Evolutionary conservation across 2,329 filamentous ascomycete species (phyloP).

Genomic region (Neonectria hederae): DNA sequence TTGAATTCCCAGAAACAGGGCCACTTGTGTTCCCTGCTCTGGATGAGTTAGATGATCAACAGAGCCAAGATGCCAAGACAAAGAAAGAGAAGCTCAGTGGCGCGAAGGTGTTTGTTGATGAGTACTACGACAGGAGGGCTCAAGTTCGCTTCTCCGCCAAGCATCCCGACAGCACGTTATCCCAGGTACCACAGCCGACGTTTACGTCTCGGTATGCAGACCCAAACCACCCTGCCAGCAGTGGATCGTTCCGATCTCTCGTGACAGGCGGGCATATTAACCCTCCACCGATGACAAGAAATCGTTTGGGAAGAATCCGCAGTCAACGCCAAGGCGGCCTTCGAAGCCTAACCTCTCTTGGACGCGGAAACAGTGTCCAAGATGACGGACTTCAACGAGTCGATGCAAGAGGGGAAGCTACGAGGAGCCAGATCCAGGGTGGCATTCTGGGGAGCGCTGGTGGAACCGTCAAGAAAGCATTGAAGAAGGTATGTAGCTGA

Average conservation of each 20-base stretch:
- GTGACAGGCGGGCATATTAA: slow-evolving; percentile 28
- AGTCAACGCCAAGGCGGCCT: background rate
- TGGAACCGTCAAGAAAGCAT: slow-evolving; percentile 7
- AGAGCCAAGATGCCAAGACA: background rate
- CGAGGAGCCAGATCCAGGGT: background rate
- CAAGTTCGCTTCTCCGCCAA: slow-evolving; percentile 17
- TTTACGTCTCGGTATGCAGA: slow-evolving; percentile 28
- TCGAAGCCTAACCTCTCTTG: background rate
- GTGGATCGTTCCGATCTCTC: slow-evolving; percentile 29
- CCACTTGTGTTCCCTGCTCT: slow-evolving; percentile 15
- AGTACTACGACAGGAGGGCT: slow-evolving; percentile 22
- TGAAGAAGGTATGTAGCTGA: slow-evolving; percentile 10
- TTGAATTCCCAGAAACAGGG: slow-evolving; percentile 17
- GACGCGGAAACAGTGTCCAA: background rate
- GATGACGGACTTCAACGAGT: background rate
- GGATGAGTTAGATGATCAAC: background rate
- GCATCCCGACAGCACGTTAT: slow-evolving; percentile 3
- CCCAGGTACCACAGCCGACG: slow-evolving; percentile 2
- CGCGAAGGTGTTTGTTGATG: slow-evolving; percentile 8
- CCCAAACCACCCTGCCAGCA: slow-evolving; percentile 25
- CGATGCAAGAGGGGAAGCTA: background rate
- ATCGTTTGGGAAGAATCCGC: background rate
- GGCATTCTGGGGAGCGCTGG: background rate
- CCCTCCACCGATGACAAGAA: slow-evolving; percentile 17
- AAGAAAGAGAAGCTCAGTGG: slow-evolving; percentile 10